Evolutionary conservation across 2,329 filamentous ascomycete genomes (phyloP), one percentile per base, ranked within the genome.

Genomic region (Xylariaceae sp.): DNA sequence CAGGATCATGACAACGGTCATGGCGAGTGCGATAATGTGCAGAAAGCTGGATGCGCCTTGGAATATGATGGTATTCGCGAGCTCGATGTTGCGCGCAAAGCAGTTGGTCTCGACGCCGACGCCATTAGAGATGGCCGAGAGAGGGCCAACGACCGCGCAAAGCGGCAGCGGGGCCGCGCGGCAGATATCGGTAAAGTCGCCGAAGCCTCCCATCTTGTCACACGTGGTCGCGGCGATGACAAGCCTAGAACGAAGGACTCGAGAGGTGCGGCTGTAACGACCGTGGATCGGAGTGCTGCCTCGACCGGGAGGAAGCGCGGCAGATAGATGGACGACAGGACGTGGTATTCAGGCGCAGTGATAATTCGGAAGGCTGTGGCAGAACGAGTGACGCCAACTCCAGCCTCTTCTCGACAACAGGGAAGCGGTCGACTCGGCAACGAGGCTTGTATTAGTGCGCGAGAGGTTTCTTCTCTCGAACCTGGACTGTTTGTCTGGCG

Each of bases 61-160:
- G 74, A 99, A 99, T 71, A 99, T 99, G 77, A 97, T 93, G 47
- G 94, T 99, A 78, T 99, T 99, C 67, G 92, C 94, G 66, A 97
- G 77, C 76, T 97, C 92, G 74, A 99, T 93, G 70, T 94, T 95
- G 61, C 94, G 87, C 61, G 94, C 90, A 77, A 93, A 97, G 80
- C 94, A 99, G 71, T 87, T 85, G 59, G 94, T 86, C 73, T 96
- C 88, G 65, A 97, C 94, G 67, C 92, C 90, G 10, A 87, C 83
- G 59, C 83, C 82, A 66, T 81, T 83, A 18, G 85, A 82, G 65
- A 91, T 85, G 39, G 82, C 79, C 35, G 86, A 86, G 68, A 88
- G 84, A 51, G 88, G 83, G 15, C 94, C 94, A 67, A 99, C 84
- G 58, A 92, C 82, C 55, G 90, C 85, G 77, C 94, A 99, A 69